Conservation (phyloP, 768 basidiomycete species). For the Fistulinella prunicolor region DNA sequence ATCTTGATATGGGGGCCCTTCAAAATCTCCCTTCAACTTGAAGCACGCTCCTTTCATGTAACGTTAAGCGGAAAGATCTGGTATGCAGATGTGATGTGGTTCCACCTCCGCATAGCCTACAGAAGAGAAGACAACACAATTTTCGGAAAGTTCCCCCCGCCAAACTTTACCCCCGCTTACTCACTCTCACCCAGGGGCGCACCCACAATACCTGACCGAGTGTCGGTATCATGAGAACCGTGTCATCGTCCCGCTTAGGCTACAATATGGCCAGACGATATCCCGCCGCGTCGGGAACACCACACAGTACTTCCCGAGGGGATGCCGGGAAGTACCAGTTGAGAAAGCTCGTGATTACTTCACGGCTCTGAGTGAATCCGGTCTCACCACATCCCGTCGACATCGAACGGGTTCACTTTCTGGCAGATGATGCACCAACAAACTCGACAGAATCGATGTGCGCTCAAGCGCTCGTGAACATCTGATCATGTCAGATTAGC, state of each 20-base stretch:
- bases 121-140: conserved; percentile 15
- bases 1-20: conserved; percentile 29
- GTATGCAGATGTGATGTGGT: conserved; percentile 32
- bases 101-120: conserved; percentile 26
- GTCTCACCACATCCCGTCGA: conserved; percentile 14
- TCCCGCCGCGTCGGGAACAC: not conserved
- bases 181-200: not conserved
- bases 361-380: conserved; percentile 11
- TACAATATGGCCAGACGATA: not conserved
- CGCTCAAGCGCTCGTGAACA: conserved; percentile 8
- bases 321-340: conserved; percentile 17
- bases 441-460: conserved; percentile 12
- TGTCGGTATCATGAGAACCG: conserved; percentile 12
- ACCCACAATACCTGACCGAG: conserved; percentile 1
- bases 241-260: not conserved
- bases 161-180: conserved; percentile 14
- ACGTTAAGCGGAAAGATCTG: conserved; percentile 36
- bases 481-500: conserved; percentile 20
- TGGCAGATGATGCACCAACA: conserved; percentile 27
- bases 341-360: conserved; percentile 22
- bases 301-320: conserved; percentile 13
- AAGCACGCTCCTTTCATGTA: conserved; percentile 35
- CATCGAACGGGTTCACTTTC: conserved; percentile 13
- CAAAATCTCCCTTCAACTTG: conserved; percentile 24
- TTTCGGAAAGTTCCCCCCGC: conserved; percentile 7